Base-by-base conservation (phyloP, 352 stramenopile genomes). In the Pythium apleroticum region DNA sequence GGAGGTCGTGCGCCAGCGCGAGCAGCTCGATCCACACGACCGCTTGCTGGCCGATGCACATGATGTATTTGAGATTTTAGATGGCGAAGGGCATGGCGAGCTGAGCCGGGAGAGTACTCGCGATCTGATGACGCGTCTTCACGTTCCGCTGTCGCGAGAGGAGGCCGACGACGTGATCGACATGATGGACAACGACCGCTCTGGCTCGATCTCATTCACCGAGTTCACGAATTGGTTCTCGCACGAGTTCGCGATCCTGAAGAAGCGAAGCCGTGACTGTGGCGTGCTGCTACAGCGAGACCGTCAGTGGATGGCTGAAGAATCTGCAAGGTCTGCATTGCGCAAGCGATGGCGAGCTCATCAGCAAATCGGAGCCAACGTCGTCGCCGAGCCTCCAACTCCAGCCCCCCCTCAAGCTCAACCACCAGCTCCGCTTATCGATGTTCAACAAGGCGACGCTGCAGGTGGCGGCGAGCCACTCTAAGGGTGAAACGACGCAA, bases 181-280 rank as follows among this genome's bases (percentile, higher is more conserved):
- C 14, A 94, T 94, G 85, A 94, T 94, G 78, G 85, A 94, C 69
- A 83, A 70, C 46, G 85, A 94, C 49, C 66, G 65, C 9, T 92
- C 85, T 0, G 83, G 81, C 0, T 72, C 66, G 7, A 86, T 94
- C 24, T 91, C 82, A 25, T 77, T 91, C 25, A 33, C 52, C 15
- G 83, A 94, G 41, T 94, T 94, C 46, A 76, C 75, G 11, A 66
- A 63, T 4, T 94, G 86, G 83, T 89, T 90, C 52, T 50, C 65
- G 7, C 75, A 90, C 66, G 86, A 94, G 57, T 83, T 79, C 28
- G 57, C 73, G 7, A 46, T 80, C 11, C 59, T 94, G 28, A 76
- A 78, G 20, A 75, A 74, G 37, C 74, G 86, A 27, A 79, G 71
- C 15, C 68, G 62, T 0, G 81, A 88, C 8, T 92, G 83, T 62